phyloP scores from a whole-genome alignment of 2,329 filamentous ascomycete species.

The Botrytis galanthina region DNA sequence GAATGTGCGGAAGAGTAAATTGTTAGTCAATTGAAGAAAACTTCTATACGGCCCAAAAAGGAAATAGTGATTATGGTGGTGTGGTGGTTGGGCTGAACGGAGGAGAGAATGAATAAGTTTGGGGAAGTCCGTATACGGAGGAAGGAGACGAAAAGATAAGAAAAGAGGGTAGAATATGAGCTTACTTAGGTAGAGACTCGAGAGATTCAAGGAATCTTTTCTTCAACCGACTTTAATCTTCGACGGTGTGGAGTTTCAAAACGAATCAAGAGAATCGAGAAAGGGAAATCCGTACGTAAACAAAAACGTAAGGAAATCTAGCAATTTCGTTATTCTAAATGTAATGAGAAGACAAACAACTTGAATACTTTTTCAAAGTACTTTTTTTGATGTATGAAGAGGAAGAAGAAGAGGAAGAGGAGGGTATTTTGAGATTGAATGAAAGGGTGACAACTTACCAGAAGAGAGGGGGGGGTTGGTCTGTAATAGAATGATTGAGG shows the following conservation, averaged over 20 bases:
- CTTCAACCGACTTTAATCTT: constrained; percentile 9
- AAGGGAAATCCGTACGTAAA: constrained; percentile 12
- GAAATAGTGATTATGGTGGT: constrained; percentile 2
- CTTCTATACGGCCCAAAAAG: background rate
- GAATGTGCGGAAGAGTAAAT: constrained; percentile 18
- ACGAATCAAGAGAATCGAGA: background rate
- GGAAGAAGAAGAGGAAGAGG: background rate
- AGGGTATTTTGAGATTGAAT: constrained; percentile 8
- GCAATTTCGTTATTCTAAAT: background rate
- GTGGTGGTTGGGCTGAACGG: constrained; percentile 3
- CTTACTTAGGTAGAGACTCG: constrained; percentile 1
- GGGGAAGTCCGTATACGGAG: constrained; percentile 22
- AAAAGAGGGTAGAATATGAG: background rate
- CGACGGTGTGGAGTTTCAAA: background rate
- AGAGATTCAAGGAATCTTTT: constrained; percentile 4
- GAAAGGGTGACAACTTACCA: background rate
- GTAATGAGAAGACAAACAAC: background rate
- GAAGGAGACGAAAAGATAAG: background rate
- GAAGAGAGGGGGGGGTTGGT: background rate
- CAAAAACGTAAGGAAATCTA: constrained; percentile 1
- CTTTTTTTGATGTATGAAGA: background rate
- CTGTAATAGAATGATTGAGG: background rate
- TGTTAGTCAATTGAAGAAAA: constrained; percentile 28
- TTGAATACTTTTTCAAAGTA: constrained; percentile 5
- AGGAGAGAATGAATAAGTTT: background rate